Evolutionary conservation across 2,329 filamentous ascomycete genomes (phyloP), one percentile per base, ranked within the genome.

Genomic region (Xylaria sp.): DNA sequence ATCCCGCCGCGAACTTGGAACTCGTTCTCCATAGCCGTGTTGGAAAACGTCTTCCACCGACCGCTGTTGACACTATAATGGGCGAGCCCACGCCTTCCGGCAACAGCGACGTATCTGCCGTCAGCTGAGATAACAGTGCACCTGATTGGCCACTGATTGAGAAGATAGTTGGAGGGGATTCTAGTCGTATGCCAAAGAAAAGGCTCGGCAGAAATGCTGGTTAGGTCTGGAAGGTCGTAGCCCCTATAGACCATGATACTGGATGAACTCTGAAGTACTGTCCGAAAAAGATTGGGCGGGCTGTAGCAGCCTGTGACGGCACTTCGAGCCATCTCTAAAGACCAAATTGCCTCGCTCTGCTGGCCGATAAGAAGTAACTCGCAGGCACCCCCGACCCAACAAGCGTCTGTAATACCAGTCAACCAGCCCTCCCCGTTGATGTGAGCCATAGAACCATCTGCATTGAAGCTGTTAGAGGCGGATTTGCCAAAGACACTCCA

Each of bases 401-500:
- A 90, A 3, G 92, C 94, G 73, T 92, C 89, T 21, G 84, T 86
- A 27, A 97, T 85, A 3, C 94, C 93, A 5, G 87, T 85, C n/a
- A 98, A 84, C 93, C 95, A 98, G 53, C 88, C 86, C 77, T 99
- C 95, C 32, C 86, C 87, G 75, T 96, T 95, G 6, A 82, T 81
- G 57, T 86, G 82, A 2, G 90, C 89, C 45, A 93, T 83, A 1
- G 82, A 80, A 30, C 84, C 83, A 74, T 97, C 92, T 12, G 88
- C 85, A 6, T 86, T 85, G 78, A 98, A 98, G 77, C 93, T 97
- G 73, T 89, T 93, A 64, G 92, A 94, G 14, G 94, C 91, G 2
- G 91, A 87, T 79, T 97, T 98, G 39, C 96, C 96, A 80, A 97
- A 99, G 45, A 98, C 96, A 78, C 95, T 98, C 95, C 95, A 99